Percentiles rank a stretch among this genome's conserved stretches.
Evolutionary conservation across 2,329 filamentous ascomycete genomes (phyloP).

Genomic region (Colletotrichum filicis): DNA sequence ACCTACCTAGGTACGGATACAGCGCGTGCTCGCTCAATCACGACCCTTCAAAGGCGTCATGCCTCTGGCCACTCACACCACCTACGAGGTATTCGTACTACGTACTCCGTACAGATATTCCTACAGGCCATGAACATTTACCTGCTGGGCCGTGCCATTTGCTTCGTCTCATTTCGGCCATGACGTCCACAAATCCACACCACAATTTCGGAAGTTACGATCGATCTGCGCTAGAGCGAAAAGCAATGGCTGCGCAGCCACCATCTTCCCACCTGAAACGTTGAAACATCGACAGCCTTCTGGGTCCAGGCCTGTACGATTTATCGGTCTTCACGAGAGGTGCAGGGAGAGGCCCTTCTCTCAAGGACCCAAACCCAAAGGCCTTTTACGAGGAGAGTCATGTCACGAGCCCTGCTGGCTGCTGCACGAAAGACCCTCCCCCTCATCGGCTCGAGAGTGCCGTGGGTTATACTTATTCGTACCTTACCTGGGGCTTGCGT

Average conservation of each 20-base stretch:
- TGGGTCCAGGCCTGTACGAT: constrained; percentile 20
- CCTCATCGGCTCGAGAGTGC: constrained; percentile 19
- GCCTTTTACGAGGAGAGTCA: neutral
- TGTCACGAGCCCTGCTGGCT: constrained; percentile 12
- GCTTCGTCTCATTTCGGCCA: constrained; percentile 28
- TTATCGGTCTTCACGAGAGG: constrained; percentile 14
- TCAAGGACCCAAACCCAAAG: neutral
- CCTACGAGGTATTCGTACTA: neutral
- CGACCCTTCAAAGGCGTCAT: neutral
- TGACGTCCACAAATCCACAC: constrained; percentile 32
- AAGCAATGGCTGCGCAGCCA: constrained; percentile 24
- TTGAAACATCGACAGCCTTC: constrained; percentile 32
- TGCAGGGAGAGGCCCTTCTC: neutral
- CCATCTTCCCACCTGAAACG: constrained; percentile 32
- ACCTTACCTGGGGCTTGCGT: neutral
- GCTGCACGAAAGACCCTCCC: constrained; percentile 2
- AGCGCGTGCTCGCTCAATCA: neutral
- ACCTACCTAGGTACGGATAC: neutral
- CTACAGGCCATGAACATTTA: neutral
- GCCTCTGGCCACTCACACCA: neutral
- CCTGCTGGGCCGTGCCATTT: neutral
- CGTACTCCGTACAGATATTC: neutral
- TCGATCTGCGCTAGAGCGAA: constrained; percentile 32
- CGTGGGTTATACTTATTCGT: neutral
- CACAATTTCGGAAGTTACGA: constrained; percentile 34